A percentile compares a stretch with the other conserved stretches of the same genome.
Evolutionary conservation across 2,329 filamentous ascomycete species (phyloP).

Genomic region (Penicillium crustosum): DNA sequence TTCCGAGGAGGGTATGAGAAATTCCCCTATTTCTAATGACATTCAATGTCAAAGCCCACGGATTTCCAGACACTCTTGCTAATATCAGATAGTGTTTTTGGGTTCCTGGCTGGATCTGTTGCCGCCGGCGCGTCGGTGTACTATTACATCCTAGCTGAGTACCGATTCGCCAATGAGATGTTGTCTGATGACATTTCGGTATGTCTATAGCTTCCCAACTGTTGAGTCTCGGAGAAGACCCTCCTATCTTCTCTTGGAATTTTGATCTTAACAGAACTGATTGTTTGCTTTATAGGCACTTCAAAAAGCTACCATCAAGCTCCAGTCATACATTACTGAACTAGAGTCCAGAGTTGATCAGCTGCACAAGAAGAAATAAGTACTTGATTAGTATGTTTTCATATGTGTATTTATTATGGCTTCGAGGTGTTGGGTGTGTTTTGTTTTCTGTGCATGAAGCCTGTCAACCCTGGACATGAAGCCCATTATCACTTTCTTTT

Average conservation of each 20-base stretch:
- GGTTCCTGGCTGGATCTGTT: conserved; percentile 83
- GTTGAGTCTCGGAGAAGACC: neutral
- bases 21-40: neutral
- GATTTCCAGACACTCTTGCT: neutral
- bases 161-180: conserved; percentile 89
- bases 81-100: conserved; percentile 66
- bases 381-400: neutral
- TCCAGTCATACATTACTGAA: conserved; percentile 78
- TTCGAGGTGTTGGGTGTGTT: conserved; percentile 9
- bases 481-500: neutral
- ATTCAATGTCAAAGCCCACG: too few relatives aligned
- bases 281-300: conserved; percentile 61
- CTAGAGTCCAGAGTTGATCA: conserved; percentile 77
- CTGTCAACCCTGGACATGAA: neutral
- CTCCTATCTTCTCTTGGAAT: neutral
- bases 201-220: conserved; percentile 46
- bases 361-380: conserved; percentile 66
- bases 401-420: conserved; percentile 11
- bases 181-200: conserved; percentile 96
- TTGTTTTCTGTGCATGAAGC: conserved; percentile 7
- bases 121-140: conserved; percentile 80
- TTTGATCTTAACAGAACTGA: neutral
- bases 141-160: conserved; percentile 90
- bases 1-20: conserved; percentile 67
- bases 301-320: conserved; percentile 80